Conservation (phyloP, 352 stramenopile genomes). For the Phytophthora cactorum region DNA sequence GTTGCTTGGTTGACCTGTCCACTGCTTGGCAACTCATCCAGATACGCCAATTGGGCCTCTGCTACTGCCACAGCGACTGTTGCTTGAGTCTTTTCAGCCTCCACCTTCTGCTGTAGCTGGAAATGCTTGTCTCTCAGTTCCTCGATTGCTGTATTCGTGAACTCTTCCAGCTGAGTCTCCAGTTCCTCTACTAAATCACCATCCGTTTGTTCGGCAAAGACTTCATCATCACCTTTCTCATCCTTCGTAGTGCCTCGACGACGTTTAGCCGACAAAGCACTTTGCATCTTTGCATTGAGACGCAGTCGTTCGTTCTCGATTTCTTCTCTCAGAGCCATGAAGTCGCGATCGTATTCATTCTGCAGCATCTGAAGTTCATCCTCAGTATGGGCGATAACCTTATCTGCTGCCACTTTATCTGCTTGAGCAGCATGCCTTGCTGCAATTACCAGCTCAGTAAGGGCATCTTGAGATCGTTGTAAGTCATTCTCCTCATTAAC, state of each 20-base stretch:
- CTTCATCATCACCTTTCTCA: background rate
- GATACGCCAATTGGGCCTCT: slow-evolving; percentile 21
- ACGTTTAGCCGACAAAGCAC: slow-evolving; percentile 17
- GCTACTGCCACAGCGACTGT: slow-evolving; percentile 24
- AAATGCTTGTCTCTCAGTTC: slow-evolving; percentile 25
- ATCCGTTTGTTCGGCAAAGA: background rate
- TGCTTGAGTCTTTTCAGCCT: slow-evolving; percentile 16
- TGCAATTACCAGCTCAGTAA: slow-evolving; percentile 4
- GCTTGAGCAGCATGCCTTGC: slow-evolving; percentile 7
- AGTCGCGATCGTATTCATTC: slow-evolving; percentile 26
- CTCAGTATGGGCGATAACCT: slow-evolving; percentile 11
- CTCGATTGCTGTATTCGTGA: slow-evolving; percentile 21
- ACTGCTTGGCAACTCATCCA: slow-evolving; percentile 12
- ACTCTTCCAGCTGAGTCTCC: slow-evolving; percentile 22
- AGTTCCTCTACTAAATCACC: slow-evolving; percentile 21
- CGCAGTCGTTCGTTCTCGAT: slow-evolving; percentile 30
- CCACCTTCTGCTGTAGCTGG: slow-evolving; percentile 16
- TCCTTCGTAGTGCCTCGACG: background rate
- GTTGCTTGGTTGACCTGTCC: background rate
- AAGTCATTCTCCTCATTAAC: background rate
- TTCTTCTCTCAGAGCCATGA: slow-evolving; percentile 13
- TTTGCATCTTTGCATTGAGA: slow-evolving; percentile 28
- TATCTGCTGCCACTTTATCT: slow-evolving; percentile 17
- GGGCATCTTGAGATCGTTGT: background rate
- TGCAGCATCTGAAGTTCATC: slow-evolving; percentile 25